These are phyloP conservation scores for Kwoniella shandongensis DNA, from an alignment of 768 basidiomycete species.

Conservation along the genomic window DNA sequence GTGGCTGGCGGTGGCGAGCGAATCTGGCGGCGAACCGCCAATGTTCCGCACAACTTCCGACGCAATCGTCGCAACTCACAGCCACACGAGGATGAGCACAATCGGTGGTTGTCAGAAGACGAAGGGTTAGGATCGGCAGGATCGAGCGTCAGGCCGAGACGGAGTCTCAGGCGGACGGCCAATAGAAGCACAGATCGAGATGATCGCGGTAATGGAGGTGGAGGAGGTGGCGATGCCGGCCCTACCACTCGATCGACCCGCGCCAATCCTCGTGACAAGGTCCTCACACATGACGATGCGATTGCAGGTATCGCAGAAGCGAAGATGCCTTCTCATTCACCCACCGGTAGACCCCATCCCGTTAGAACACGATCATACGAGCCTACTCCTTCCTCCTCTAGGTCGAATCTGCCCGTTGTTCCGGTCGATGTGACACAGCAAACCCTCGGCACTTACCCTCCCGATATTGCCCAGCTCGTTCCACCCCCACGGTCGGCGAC, in stretches of 20 bases:
- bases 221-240: conserved; percentile 6
- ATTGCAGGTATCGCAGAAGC: not conserved
- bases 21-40: conserved; percentile 21
- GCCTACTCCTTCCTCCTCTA: not conserved
- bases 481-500: conserved; percentile 4
- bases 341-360: conserved; percentile 3
- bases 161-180: conserved; percentile 10
- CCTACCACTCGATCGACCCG: not conserved
- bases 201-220: not conserved
- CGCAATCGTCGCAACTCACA: conserved; percentile 1
- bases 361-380: conserved; percentile 15
- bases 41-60: conserved; percentile 16
- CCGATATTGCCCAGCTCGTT: conserved; percentile 21
- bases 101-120: conserved; percentile 51
- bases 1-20: conserved; percentile 2
- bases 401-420: not conserved
- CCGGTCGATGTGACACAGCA: not conserved
- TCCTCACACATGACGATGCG: conserved; percentile 5
- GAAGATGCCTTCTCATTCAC: not conserved
- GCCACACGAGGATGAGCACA: conserved; percentile 22
- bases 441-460: conserved; percentile 7
- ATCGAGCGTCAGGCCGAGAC: conserved; percentile 15
- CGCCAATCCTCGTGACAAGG: not conserved
- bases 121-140: conserved; percentile 36
- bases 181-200: conserved; percentile 13